Base-by-base conservation (phyloP, 2,329 filamentous ascomycete species). In the Daldinia sp. region DNA sequence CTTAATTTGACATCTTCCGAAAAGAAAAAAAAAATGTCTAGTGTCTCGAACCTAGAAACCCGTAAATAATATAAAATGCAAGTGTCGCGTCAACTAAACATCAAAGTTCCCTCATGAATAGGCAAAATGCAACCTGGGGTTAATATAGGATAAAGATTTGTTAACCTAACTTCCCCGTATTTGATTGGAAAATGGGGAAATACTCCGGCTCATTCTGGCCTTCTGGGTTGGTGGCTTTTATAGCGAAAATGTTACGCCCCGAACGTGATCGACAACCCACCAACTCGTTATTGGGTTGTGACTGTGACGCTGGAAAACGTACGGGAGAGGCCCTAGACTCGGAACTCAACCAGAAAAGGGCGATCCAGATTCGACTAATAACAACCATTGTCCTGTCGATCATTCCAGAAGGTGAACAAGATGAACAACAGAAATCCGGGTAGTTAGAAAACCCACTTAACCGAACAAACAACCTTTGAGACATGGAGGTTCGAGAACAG, bases 101-200 rank as follows among this genome's bases (percentile, higher is more conserved):
- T 69, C 60, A 62, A 48, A 18, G 23, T 63, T 56, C 39, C 35
- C 57, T 65, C 67, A 59, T 54, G 56, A 71, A 69, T 67, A 71
- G 69, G 69, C 69, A 71, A 67, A 69, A 71, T 69, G 67, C 63
- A 65, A 67, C 69, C 58, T 41, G n/a, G 63, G 26, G 54, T 46
- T 46, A 71, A 69, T 71, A 69, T 69, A 54, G 66, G 60, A 69
- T 71, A 68, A 67, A 67, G 62, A 71, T 42, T 42, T 65, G 60
- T 67, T 62, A 56, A 63, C 57, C 51, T 12, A 48, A 44, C 41
- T 59, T 53, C 23, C 23, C 56, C 60, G 46, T n/a, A 33, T 63
- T 26, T 71, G 66, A 69, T 71, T 69, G 69, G 69, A 42, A 56
- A 18, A 23, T 61, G 59, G 50, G 44, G 37, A 58, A 41, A 26